Evolutionary conservation across 148 eudicot species (phyloP).

Genomic region (Rhododendron williamsianum): DNA sequence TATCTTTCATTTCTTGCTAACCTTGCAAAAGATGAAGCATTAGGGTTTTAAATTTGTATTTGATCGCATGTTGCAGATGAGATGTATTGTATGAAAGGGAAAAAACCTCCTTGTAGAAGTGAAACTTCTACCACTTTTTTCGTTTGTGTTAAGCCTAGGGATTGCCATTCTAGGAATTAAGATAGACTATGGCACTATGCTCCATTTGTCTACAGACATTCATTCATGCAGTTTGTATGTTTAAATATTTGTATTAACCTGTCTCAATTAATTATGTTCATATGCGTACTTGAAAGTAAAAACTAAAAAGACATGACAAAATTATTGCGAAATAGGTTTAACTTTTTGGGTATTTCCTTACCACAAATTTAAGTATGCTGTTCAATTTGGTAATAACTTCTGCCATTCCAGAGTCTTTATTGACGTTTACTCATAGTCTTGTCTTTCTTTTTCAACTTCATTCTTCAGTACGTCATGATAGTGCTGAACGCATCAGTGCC

Average conservation of each 20-base stretch:
- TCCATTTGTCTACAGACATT: neutral
- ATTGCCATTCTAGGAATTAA: neutral
- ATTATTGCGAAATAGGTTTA: neutral
- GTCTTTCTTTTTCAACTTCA: neutral
- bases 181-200: neutral
- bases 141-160: neutral
- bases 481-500: constrained; percentile 84
- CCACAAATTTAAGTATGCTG: neutral
- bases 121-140: neutral
- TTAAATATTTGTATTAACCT: neutral
- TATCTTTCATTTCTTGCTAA: neutral
- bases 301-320: neutral
- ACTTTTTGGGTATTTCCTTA: neutral
- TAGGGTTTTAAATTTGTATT: neutral
- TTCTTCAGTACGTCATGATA: constrained; percentile 86
- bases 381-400: neutral
- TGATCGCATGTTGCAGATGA: neutral
- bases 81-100: neutral
- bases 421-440: neutral
- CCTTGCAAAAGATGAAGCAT: neutral
- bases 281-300: neutral
- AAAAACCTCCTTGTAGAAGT: neutral
- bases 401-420: neutral
- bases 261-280: neutral
- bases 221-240: neutral